Percentiles rank a stretch among this genome's conserved stretches.
Evolutionary conservation across 176 grass and related monocot genomes (phyloP).

Genomic region (Areca catechu): DNA sequence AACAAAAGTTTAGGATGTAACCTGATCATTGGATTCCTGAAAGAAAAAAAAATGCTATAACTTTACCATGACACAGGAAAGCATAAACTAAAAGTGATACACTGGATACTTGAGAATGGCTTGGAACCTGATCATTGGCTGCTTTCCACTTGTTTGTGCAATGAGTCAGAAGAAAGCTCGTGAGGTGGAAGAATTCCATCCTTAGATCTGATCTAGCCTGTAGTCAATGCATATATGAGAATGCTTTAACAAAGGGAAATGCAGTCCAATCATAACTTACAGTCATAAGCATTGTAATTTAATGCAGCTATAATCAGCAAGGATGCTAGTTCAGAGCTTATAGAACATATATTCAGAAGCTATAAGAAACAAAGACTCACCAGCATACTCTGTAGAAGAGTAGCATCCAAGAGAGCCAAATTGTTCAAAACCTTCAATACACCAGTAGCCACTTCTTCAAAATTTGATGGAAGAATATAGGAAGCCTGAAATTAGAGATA

Average conservation of each 20-base stretch:
- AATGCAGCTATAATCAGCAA: no score
- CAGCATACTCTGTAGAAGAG: conserved; percentile 91
- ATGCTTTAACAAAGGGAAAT: no score
- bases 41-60: no score
- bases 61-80: no score
- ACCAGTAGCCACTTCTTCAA: conserved; percentile 97
- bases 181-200: conserved; percentile 99
- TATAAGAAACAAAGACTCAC: conserved; percentile 35
- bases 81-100: background rate
- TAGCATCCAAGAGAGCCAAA: conserved; percentile 72
- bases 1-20: no score
- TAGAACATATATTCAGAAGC: conserved; percentile 13
- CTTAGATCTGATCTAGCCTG: conserved; percentile 96
- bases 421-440: conserved; percentile 99
- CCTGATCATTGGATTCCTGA: no score
- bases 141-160: conserved; percentile 93
- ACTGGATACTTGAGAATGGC: background rate
- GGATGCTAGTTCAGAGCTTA: no score
- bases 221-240: conserved; percentile 13
- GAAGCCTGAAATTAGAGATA: conserved; percentile 46
- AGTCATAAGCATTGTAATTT: no score
- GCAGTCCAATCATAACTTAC: no score
- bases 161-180: conserved; percentile 94
- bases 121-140: conserved; percentile 69
- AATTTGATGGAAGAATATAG: conserved; percentile 92